Conservation (phyloP, 192 early-diverging fungal species). For the Glomus cerebriforme region DNA sequence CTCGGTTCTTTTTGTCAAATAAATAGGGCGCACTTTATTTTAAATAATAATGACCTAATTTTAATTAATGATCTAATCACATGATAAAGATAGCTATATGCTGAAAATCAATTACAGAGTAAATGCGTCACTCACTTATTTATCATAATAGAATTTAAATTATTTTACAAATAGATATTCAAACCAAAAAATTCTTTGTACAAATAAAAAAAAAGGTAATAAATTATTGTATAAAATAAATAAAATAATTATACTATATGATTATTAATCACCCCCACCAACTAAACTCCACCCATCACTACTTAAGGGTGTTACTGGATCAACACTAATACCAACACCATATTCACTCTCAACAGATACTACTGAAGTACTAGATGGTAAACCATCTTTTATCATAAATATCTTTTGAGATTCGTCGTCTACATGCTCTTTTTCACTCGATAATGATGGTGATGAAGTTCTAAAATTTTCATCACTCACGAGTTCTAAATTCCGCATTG, state of each 20-base stretch:
- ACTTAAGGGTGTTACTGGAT: no score
- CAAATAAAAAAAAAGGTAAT: no score
- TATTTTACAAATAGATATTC: background rate
- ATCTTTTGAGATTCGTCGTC: background rate
- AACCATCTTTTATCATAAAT: background rate
- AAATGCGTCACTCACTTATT: no score
- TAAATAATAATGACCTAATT: no score
- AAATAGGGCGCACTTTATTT: no score
- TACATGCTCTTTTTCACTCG: background rate
- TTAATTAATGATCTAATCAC: background rate
- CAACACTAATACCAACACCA: background rate
- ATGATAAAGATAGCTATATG: background rate
- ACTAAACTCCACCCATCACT: no score
- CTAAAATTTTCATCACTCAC: background rate
- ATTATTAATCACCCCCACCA: no score
- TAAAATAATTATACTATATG: no score
- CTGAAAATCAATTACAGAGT: no score
- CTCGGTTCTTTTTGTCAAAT: no score
- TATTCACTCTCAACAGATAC: background rate
- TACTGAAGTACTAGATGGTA: conserved; percentile 3
- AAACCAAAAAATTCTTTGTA: background rate
- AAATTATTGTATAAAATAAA: no score
- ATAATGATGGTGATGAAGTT: background rate
- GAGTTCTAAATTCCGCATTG: background rate
- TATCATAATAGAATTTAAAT: no score